Evolutionary conservation across 257 asterid genomes (phyloP).

Genomic region (Eustoma russellianum): DNA sequence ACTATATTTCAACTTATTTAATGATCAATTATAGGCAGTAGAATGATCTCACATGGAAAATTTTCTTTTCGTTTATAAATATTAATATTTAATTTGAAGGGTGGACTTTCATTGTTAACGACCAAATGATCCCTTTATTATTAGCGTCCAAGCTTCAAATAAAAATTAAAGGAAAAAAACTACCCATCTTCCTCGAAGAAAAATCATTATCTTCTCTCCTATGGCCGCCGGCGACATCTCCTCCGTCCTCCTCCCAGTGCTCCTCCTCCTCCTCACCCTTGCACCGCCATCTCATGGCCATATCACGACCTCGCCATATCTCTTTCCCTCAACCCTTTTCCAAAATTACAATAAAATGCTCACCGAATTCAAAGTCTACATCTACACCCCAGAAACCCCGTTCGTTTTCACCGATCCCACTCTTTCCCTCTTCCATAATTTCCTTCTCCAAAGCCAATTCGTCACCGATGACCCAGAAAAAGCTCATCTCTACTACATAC

Average conservation of each 20-base stretch:
- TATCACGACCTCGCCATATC: conserved; percentile 41
- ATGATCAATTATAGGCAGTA: no score
- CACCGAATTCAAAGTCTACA: conserved; percentile 48
- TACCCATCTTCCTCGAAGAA: no score
- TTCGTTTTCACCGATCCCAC: conserved; percentile 28
- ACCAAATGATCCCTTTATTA: no score
- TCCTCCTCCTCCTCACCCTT: conserved; percentile 10
- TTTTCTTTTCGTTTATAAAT: no score
- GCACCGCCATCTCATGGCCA: conserved; percentile 11
- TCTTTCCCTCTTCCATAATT: conserved; percentile 46
- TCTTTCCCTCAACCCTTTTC: conserved; percentile 43
- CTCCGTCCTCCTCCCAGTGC: conserved; percentile 7
- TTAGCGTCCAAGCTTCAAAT: no score
- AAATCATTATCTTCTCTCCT: neutral
- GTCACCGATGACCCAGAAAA: conserved; percentile 45
- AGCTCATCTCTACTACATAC: conserved; percentile 77
- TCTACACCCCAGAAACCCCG: conserved; percentile 39
- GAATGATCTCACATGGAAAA: no score
- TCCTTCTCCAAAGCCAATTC: conserved; percentile 49
- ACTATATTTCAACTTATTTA: no score
- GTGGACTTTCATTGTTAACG: no score
- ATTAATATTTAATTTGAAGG: no score
- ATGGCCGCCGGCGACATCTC: conserved; percentile 7
- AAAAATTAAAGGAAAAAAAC: no score
- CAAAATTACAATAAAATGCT: conserved; percentile 62